Base-by-base conservation (phyloP, 345 rosid species). In the Eucalyptus shirleyi region DNA sequence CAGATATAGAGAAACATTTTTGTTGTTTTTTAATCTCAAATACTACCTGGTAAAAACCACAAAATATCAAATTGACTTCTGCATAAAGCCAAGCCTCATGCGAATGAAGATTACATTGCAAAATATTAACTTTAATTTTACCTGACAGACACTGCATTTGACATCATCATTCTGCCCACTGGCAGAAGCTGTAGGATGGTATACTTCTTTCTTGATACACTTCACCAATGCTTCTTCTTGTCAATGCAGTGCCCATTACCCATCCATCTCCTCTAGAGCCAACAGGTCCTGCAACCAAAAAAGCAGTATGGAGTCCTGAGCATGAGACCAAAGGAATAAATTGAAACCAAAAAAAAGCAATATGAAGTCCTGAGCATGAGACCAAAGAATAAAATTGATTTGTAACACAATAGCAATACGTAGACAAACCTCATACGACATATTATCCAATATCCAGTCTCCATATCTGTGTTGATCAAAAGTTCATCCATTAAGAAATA, bases 81-180 rank as follows among this genome's bases (percentile, higher is more conserved):
- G 28, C 85, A 40, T 21, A 77, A 40, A 77, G 30, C 16, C 47
- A 77, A 77, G 85, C 47, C 85, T 23, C 17, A n/a, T n/a, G 13
- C 17, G 7, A 40, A 77, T 77, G 28, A 77, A 77, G 15, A 77
- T 40, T 40, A 40, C 26, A 13, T 14, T 21, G 85, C 47, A 40
- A 77, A 77, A 77, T 77, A 30, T 77, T 40, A 50, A 72, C 51
- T 55, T n/a, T 17, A 42, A 51, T 37, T 37, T 17, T 44, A 98
- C 99, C 99, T 98, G 99, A 91, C 99, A 98, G 89, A 98, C 92
- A 87, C 98, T 97, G 96, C 99, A 98, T 91, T 95, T 98, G 86
- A 91, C 90, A 88, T 95, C 98, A 88, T 93, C 92, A 83, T 93
- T 93, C 88, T 91, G 90, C 53, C 88, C 90, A 56, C 89, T 82